Evolutionary conservation across 345 rosid species (phyloP), one percentile per base, ranked within the genome.

Genomic region (Corchorus capsularis): DNA sequence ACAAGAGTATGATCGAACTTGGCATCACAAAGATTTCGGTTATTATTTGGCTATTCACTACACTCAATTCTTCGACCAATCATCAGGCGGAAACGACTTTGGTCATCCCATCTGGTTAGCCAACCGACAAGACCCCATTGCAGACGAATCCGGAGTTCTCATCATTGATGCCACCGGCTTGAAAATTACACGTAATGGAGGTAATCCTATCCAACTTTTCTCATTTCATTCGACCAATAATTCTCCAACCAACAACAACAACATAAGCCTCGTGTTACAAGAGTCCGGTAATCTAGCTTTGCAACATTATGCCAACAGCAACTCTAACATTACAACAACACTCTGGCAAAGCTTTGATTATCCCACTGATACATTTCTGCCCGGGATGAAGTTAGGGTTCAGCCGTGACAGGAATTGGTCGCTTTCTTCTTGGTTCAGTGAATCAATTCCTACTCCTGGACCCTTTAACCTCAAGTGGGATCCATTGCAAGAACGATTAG

Each of bases 261-360:
- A 14, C 50, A 47, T 68, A 17, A 68, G 47, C n/a, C 13, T 6
- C 13, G 41, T 68, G 13, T 68, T 68, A 68, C 1, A 27, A 14
- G 19, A 68, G 47, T 47, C 72, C 7, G 72, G 41, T 0, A 68
- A 68, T 68, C 72, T 68, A 6, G 20, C 22, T 68, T 14, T 68
- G 20, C 72, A 47, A 47, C 39, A 15, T 14, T 2, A 11, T 3
- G 27, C 46, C 37, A 8, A 32, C 9, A 19, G n/a, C n/a, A n/a
- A 20, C 11, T 13, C 56, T 11, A 41, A 68, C 47, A 27, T 1
- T 41, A 16, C 6, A 39, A 16, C 7, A 47, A 39, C 14, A 27
- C 49, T 47, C 17, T 68, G 72, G 72, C 14, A 64, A 64, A 64
- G 69, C 69, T 64, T 64, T 41, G 27, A 64, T 64, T 9, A 64